Percentiles rank a stretch among this genome's conserved stretches.
Evolutionary conservation across 2,329 filamentous ascomycete species (phyloP).

Genomic region (Phialemonium atrogriseum): DNA sequence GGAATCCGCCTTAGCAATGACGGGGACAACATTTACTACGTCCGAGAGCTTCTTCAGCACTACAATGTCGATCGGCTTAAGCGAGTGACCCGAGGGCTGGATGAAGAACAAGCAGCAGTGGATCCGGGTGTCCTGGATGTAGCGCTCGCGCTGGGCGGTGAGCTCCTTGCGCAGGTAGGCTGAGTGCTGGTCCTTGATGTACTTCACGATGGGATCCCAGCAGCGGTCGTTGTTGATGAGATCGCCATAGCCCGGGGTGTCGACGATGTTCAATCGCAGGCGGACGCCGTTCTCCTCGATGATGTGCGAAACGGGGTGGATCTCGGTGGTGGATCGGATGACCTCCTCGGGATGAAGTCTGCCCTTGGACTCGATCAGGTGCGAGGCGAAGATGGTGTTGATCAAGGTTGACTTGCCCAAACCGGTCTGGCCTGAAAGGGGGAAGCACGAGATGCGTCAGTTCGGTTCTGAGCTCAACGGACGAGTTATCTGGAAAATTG

Average conservation of each 20-base stretch:
- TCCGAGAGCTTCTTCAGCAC: constrained; percentile 99
- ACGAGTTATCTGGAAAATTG: constrained; percentile 5
- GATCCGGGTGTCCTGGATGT: constrained; percentile 98
- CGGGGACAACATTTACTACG: constrained; percentile 97
- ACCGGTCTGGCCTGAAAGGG: constrained; percentile 80
- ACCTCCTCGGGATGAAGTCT: constrained; percentile 87
- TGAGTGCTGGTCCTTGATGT: constrained; percentile 99
- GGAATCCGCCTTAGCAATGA: constrained; percentile 97
- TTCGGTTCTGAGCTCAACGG: constrained; percentile 7
- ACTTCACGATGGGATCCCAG: constrained; percentile 99
- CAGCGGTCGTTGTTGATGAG: constrained; percentile 99
- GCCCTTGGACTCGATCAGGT: constrained; percentile 98
- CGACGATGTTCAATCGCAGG: constrained; percentile 95
- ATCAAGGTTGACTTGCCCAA: constrained; percentile 98
- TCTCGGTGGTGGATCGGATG: constrained; percentile 93
- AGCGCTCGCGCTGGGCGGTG: constrained; percentile 95
- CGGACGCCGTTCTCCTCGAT: constrained; percentile 99
- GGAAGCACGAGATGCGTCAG: constrained; percentile 22
- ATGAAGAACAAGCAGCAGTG: constrained; percentile 99
- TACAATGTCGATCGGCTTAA: constrained; percentile 99
- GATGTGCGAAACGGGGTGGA: constrained; percentile 94
- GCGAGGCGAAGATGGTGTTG: constrained; percentile 99
- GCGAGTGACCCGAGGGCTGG: constrained; percentile 91
- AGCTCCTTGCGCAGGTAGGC: constrained; percentile 99
- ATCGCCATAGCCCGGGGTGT: constrained; percentile 96